Conservation (phyloP, 495 filamentous ascomycete genomes). For the Neurospora sp. region DNA sequence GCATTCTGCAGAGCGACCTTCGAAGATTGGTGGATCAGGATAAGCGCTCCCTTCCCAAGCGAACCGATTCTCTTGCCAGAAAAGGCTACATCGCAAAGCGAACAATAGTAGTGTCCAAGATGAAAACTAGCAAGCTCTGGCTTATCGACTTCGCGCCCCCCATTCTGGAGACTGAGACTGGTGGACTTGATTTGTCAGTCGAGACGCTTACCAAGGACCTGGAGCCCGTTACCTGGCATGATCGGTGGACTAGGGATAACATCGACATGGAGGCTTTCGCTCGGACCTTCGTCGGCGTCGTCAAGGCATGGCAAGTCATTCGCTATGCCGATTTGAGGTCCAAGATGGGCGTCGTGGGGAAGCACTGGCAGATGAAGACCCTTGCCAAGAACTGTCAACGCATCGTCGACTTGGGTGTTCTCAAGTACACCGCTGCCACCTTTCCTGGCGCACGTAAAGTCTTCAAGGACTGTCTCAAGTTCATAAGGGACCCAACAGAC, state of each 20-base stretch:
- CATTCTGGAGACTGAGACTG: slow-evolving; percentile 24
- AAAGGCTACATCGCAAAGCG: slow-evolving; percentile 84
- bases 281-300: slow-evolving; percentile 35
- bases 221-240: slow-evolving; percentile 35
- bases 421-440: slow-evolving; percentile 58
- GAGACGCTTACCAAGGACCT: slow-evolving; percentile 30
- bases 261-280: slow-evolving; percentile 42
- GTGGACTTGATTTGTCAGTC: slow-evolving; percentile 19
- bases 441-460: slow-evolving; percentile 32
- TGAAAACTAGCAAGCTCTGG: slow-evolving; percentile 58
- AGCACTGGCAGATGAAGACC: slow-evolving; percentile 54
- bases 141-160: slow-evolving; percentile 49
- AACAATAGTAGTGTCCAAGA: slow-evolving; percentile 49
- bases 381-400: slow-evolving; percentile 59
- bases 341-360: slow-evolving; percentile 47
- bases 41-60: slow-evolving; percentile 74
- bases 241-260: slow-evolving; percentile 40
- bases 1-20: slow-evolving; percentile 74
- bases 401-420: slow-evolving; percentile 56
- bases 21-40: slow-evolving; percentile 70
- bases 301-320: slow-evolving; percentile 38
- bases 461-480: slow-evolving; percentile 57
- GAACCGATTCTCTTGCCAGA: slow-evolving; percentile 62
- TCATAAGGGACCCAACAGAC: slow-evolving; percentile 59
- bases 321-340: slow-evolving; percentile 51